These are phyloP conservation scores for Golubevia sp. DNA, from an alignment of 1,284 basidiomycete genomes.

Conservation along the genomic window DNA sequence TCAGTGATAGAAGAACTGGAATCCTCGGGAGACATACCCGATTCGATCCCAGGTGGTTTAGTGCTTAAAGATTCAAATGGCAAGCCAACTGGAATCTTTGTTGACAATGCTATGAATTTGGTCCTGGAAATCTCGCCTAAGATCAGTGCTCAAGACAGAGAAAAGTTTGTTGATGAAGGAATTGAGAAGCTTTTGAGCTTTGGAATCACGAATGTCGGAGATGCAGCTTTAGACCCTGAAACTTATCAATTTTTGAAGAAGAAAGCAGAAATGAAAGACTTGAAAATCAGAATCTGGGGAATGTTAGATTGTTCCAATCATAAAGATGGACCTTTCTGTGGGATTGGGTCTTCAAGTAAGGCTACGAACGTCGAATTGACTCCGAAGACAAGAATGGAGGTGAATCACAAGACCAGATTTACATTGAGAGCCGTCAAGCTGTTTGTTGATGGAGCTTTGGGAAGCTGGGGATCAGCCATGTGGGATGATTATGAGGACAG, in stretches of 20 bases:
- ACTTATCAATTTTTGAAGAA: slow-evolving; percentile 20
- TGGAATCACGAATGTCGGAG: slow-evolving; percentile 65
- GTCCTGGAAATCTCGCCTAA: slow-evolving; percentile 27
- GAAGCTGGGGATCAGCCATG: slow-evolving; percentile 87
- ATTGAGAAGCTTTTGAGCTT: slow-evolving; percentile 73
- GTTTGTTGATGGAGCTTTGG: slow-evolving; percentile 82
- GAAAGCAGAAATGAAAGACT: slow-evolving; percentile 14
- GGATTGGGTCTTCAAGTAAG: too few relatives aligned
- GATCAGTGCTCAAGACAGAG: slow-evolving; percentile 65
- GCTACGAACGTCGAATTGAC: too few relatives aligned
- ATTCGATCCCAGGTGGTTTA: slow-evolving; percentile 73
- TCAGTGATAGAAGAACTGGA: slow-evolving; percentile 65
- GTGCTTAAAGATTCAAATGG: slow-evolving; percentile 73
- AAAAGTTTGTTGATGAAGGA: slow-evolving; percentile 71
- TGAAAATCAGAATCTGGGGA: slow-evolving; percentile 25
- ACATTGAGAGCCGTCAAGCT: slow-evolving; percentile 70
- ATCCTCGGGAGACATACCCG: slow-evolving; percentile 57
- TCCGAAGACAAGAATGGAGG: too few relatives aligned
- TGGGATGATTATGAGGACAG: slow-evolving; percentile 80
- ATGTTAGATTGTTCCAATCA: too few relatives aligned
- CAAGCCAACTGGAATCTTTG: slow-evolving; percentile 72
- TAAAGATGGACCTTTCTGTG: too few relatives aligned
- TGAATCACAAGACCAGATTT: neutral
- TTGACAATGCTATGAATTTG: slow-evolving; percentile 50
- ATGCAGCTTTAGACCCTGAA: slow-evolving; percentile 31